Conservation (phyloP, 2,329 filamentous ascomycete species). For the Zalaria sp. region DNA sequence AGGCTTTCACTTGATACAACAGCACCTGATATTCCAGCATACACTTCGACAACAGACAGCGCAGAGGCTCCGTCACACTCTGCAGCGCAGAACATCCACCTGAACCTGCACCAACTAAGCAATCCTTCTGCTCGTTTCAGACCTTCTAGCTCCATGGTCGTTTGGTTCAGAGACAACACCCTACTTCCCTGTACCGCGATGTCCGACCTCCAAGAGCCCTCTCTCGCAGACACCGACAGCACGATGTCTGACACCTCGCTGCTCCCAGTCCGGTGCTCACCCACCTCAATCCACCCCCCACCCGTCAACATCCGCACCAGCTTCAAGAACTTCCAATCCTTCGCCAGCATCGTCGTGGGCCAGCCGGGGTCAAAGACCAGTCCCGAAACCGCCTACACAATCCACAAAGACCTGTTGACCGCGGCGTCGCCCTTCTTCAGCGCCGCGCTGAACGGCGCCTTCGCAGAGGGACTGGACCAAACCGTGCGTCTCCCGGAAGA, state of each 20-base stretch:
- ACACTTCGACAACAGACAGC: no score
- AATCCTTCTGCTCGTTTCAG: no score
- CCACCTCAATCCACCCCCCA: constrained; percentile 5
- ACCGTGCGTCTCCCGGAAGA: constrained; percentile 30
- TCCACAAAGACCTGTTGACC: constrained; percentile 35
- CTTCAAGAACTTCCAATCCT: constrained; percentile 24
- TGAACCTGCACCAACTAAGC: no score
- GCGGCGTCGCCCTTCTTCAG: constrained; percentile 35
- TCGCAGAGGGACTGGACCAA: constrained; percentile 29
- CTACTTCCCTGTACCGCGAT: not conserved
- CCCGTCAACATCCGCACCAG: constrained; percentile 16
- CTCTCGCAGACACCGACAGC: not conserved
- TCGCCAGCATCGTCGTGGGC: constrained; percentile 26
- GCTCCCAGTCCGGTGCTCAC: constrained; percentile 1
- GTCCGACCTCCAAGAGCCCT: not conserved
- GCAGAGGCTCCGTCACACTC: no score
- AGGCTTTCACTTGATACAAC: no score
- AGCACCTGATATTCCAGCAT: no score
- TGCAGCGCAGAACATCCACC: no score
- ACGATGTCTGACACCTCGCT: not conserved
- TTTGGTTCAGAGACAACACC: not conserved
- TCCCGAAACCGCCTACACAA: constrained; percentile 24
- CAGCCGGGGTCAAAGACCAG: constrained; percentile 11
- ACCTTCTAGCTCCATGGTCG: not conserved
- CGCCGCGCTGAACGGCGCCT: constrained; percentile 32